Conservation (phyloP, 2,329 filamentous ascomycete genomes). For the Elsinoe fawcettii region DNA sequence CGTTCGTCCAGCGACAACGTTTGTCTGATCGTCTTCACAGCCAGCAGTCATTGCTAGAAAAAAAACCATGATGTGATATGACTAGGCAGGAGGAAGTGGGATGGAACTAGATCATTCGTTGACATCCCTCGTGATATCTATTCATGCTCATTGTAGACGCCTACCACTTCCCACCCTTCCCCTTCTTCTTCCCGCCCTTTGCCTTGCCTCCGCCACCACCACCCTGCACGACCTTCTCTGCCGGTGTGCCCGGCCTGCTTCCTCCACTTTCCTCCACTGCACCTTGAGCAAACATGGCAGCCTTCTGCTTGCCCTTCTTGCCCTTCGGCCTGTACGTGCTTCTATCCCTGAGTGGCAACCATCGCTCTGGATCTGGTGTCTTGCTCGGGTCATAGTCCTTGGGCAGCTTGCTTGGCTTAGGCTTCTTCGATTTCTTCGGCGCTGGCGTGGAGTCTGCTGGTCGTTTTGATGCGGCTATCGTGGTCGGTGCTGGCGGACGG, state of each 20-base stretch:
- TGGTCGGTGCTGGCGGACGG: conserved; percentile 28
- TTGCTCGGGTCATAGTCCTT: conserved; percentile 70
- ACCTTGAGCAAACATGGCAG: conserved; percentile 72
- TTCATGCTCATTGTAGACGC: background rate
- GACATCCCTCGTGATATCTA: background rate
- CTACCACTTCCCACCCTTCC: conserved; percentile 21
- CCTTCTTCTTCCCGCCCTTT: conserved; percentile 36
- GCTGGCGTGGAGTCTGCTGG: conserved; percentile 36
- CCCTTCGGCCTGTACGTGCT: conserved; percentile 85
- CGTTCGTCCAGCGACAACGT: background rate
- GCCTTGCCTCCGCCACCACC: conserved; percentile 35
- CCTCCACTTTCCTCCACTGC: conserved; percentile 52
- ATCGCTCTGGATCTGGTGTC: conserved; percentile 80
- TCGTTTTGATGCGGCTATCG: conserved; percentile 41
- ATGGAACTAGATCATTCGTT: background rate
- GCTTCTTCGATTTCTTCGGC: conserved; percentile 49
- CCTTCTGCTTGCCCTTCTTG: conserved; percentile 67
- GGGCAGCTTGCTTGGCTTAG: conserved; percentile 55
- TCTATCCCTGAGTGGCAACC: conserved; percentile 83
- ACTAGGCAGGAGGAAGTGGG: background rate
- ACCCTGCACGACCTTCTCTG: conserved; percentile 36
- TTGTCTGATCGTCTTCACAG: too few relatives aligned
- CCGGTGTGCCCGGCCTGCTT: conserved; percentile 27
- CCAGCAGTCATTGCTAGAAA: background rate
- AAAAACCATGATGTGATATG: too few relatives aligned